Conservation (phyloP, 1,284 basidiomycete species). For the Tausonia pullulans region DNA sequence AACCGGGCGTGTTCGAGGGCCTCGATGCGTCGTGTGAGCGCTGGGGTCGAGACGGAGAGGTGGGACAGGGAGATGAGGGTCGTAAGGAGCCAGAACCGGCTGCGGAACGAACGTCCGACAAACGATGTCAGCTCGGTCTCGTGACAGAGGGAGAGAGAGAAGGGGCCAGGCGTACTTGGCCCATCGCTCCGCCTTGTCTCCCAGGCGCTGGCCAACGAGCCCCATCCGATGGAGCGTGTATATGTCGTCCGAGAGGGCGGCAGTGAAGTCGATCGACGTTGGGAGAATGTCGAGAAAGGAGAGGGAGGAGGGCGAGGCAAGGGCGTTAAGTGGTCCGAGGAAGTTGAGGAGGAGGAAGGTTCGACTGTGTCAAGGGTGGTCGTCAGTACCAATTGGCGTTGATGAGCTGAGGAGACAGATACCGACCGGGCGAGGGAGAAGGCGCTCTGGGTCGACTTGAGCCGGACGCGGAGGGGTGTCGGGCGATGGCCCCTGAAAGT, state of each 20-base stretch:
- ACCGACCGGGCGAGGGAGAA: constrained; percentile 1
- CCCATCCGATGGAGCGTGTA: constrained; percentile 6
- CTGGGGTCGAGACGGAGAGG: constrained; percentile 2
- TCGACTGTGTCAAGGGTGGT: background rate
- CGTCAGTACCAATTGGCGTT: too few relatives aligned
- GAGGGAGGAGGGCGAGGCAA: background rate
- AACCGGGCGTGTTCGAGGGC: background rate
- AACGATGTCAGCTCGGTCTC: too few relatives aligned
- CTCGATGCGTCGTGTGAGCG: background rate
- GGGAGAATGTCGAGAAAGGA: constrained; percentile 1
- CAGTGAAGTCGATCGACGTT: constrained; percentile 1
- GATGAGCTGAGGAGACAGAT: too few relatives aligned
- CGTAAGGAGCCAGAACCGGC: constrained; percentile 5
- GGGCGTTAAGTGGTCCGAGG: background rate
- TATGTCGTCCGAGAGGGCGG: constrained; percentile 1
- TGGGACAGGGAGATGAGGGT: constrained; percentile 7
- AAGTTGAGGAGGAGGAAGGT: constrained; percentile 3
- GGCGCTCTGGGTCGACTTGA: background rate
- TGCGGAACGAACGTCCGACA: background rate
- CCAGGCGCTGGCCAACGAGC: background rate
- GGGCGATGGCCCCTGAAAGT: background rate
- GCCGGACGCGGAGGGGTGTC: background rate
- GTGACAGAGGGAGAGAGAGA: background rate
- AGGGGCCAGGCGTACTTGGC: background rate
- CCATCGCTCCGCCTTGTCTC: constrained; percentile 1